Evolutionary conservation across 1,139 yeast genomes (phyloP), one percentile per base, ranked within the genome.

Genomic region (Saccharomyces uvarum): DNA sequence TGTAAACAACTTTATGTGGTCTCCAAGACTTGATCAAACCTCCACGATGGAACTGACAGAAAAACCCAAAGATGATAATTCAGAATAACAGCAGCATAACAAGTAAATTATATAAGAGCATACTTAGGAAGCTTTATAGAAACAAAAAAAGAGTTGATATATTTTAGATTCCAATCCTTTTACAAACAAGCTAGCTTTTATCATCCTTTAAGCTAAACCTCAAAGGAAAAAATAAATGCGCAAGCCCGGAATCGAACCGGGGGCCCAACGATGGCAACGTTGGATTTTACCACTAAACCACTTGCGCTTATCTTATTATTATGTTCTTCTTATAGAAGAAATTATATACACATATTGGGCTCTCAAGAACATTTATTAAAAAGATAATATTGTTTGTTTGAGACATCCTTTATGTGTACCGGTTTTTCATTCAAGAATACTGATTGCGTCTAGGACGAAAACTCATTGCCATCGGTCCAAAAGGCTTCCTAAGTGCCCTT

Each of bases 211-310:
- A 21, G 11, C 11, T n/a, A 19, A 6, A 14, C 9, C 13, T 9
- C 26, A 54, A 53, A 55, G 46, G n/a, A n/a, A n/a, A n/a, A n/a
- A n/a, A n/a, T n/a, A 52, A 46, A 29, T 60, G 63, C 63, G 63
- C 63, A 60, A 60, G 63, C 63, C 63, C 62, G 63, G 63, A 60
- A 60, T 60, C 63, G 63, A 60, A 60, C 63, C 63, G 62, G 63
- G 63, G 63, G 63, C 63, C 62, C 63, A 60, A 55, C 63, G 63
- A 60, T 60, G 63, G 63, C 63, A 60, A 60, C 63, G 63, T 55
- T 60, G 63, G 62, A 60, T 60, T 60, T 60, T 60, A 60, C 63
- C 63, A 60, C 63, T 60, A 60, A 60, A 60, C 63, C 63, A 60
- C 63, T 59, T 60, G 63, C 63, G 63, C 63, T 41, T 2, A 2